phyloP scores from a whole-genome alignment of 2,329 filamentous ascomycete species.

The Pseudogymnoascus sp. region DNA sequence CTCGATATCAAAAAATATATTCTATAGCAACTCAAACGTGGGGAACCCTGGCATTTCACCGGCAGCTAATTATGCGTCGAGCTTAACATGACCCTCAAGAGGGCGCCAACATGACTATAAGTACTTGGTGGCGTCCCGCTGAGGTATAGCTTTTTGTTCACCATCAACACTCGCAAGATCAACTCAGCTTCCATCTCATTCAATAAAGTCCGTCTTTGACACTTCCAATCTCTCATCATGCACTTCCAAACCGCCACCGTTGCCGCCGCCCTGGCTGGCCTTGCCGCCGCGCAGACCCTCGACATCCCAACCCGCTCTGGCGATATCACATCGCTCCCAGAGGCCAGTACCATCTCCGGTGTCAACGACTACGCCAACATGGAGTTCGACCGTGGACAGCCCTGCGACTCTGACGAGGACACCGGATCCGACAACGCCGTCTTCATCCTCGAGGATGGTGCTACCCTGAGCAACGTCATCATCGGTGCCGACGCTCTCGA shows the following conservation, averaged over 20 bases:
- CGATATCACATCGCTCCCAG: slow-evolving; percentile 13
- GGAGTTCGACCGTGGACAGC: slow-evolving; percentile 19
- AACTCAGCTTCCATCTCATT: background rate
- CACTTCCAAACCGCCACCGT: slow-evolving; percentile 16
- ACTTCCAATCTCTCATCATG: slow-evolving; percentile 14
- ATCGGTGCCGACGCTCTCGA: slow-evolving; percentile 43
- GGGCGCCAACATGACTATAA: background rate
- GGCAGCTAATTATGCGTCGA: background rate
- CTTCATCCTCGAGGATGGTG: slow-evolving; percentile 44
- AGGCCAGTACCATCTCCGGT: slow-evolving; percentile 13
- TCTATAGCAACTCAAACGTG: slow-evolving; percentile 2
- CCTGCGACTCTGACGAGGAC: slow-evolving; percentile 17
- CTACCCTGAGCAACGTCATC: slow-evolving; percentile 43
- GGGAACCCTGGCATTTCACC: background rate
- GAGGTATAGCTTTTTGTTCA: background rate
- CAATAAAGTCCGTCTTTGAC: background rate
- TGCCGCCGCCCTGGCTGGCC: slow-evolving; percentile 16
- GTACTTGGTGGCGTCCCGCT: background rate
- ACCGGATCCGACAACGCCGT: slow-evolving; percentile 32
- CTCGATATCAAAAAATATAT: slow-evolving; percentile 4
- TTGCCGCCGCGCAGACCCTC: slow-evolving; percentile 17
- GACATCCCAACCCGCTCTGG: slow-evolving; percentile 17
- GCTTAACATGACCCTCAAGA: background rate
- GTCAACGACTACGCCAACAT: slow-evolving; percentile 18
- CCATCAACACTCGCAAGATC: background rate